Evolutionary conservation across 208 protist species (phyloP), one percentile per base, ranked within the genome.

Genomic region (Borovskyia barvae): DNA sequence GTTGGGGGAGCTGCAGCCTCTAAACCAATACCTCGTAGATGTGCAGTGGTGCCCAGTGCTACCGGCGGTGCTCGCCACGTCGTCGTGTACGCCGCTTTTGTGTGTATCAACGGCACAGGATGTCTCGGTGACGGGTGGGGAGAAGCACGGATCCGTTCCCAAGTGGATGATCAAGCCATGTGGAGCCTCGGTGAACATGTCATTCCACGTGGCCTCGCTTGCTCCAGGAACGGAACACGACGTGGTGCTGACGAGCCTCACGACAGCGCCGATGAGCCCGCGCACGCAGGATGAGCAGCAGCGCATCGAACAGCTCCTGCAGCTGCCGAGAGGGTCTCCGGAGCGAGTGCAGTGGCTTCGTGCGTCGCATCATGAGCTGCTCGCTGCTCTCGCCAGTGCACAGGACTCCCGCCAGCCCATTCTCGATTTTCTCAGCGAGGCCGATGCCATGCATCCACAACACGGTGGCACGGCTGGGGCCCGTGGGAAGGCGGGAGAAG

Each of bases 31-130:
- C 85, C 80, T 97, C 11, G 91, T 97, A 22, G 94, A 98, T 49
- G 94, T 97, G 29, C 85, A 96, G 75, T 99, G 97, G 97, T 97
- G 94, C 41, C 93, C 91, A 19, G 57, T 65, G 28, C 63, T 95
- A 30, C 91, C 93, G 5, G 80, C 79, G 0, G 69, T 98, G n/a
- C 62, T 98, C 33, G 80, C 94, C 9, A 94, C 91, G 0, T 85
- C 79, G 15, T 97, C 95, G 45, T 97, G 97, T 49, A 82, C 85
- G 26, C 83, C 84, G 12, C 43, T 74, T 14, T 58, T 95, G 8
- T 85, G 80, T 51, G 80, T 95, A 15, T 80, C 78, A 17, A 83
- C 85, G n/a, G 73, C 79, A 36, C 66, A 88, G 49, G 68, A 77
- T 29, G 63, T 47, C 22, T 56, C 49, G 6, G 65, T 36, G 24